These are phyloP conservation scores for Flueggea neowawraea DNA, from an alignment of 441 rosid species.

Conservation along the genomic window DNA sequence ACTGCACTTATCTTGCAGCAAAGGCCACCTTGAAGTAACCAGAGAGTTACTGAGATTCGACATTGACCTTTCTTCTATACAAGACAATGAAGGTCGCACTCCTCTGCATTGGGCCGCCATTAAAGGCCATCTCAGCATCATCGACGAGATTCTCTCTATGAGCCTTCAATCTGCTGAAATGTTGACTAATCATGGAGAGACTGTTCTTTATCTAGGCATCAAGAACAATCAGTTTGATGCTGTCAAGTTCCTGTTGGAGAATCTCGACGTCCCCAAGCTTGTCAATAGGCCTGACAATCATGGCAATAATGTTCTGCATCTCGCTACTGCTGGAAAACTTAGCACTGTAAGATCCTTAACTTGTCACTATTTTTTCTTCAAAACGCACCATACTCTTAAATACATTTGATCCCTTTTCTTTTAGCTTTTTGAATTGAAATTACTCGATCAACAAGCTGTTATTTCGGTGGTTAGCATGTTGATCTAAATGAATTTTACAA, in stretches of 20 bases:
- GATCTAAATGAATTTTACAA: no score
- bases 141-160: slow-evolving; percentile 35
- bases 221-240: slow-evolving; percentile 40
- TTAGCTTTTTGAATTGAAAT: background rate
- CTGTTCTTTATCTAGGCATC: slow-evolving; percentile 43
- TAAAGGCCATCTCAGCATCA: slow-evolving; percentile 36
- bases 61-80: slow-evolving; percentile 23
- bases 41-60: slow-evolving; percentile 36
- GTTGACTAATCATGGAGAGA: slow-evolving; percentile 34
- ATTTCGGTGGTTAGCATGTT: no score
- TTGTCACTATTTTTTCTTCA: background rate
- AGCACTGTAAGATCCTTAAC: slow-evolving; percentile 20
- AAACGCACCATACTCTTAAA: background rate
- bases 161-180: slow-evolving; percentile 28
- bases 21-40: slow-evolving; percentile 39
- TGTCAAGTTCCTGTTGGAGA: slow-evolving; percentile 35
- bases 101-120: slow-evolving; percentile 49
- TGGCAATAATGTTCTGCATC: slow-evolving; percentile 48
- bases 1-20: slow-evolving; percentile 39
- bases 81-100: slow-evolving; percentile 39
- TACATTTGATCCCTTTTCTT: background rate
- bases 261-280: slow-evolving; percentile 23
- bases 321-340: slow-evolving; percentile 45
- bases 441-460: no score
- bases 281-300: slow-evolving; percentile 29